Evolutionary conservation across 331 rosid genomes (phyloP), one percentile per base, ranked within the genome.

Genomic region (Dryas integrifolia): DNA sequence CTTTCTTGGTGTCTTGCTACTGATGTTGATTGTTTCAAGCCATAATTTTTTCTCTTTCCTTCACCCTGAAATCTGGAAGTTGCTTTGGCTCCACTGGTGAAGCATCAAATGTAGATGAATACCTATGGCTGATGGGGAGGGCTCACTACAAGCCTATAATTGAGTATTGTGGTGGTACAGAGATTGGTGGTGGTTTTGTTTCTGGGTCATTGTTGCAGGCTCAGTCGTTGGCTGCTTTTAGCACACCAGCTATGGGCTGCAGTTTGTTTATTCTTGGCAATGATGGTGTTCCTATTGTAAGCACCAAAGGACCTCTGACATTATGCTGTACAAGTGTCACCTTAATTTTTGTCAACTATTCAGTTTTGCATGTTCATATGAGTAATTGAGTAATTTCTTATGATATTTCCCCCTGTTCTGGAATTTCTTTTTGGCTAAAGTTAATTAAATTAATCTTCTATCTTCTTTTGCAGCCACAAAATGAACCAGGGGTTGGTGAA

Each of bases 91-190:
- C 98, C 80, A 86, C 92, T 3, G 98, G 98, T 50, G 98, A 94
- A 81, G 95, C 98, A 77, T 94, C 98, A 65, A 91, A 78, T 83
- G 86, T 91, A 24, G 97, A 94, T 75, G 98, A 94, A 82, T 88
- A 89, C 86, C 88, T 94, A 55, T 94, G 98, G 98, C 86, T 94
- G 80, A 91, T 91, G 97, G 96, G 96, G 78, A 91, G 96, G 84
- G 97, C 97, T 65, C 18, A 16, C 81, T 94, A 94, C 89, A 89
- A 91, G 87, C 96, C 98, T 78, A 21, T 94, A 63, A 89, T 91
- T 62, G 98, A 94, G 81, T 89, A 86, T 82, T 94, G 98, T 76
- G 98, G 98, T 68, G 98, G 98, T 53, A 94, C 98, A 8, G 98
- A 94, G 85, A 91, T 94, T 76, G 97, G 97, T 35, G 97, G 98